Evolutionary conservation across 1,284 basidiomycete species (phyloP).

Genomic region (Xerocomus alliaceus): DNA sequence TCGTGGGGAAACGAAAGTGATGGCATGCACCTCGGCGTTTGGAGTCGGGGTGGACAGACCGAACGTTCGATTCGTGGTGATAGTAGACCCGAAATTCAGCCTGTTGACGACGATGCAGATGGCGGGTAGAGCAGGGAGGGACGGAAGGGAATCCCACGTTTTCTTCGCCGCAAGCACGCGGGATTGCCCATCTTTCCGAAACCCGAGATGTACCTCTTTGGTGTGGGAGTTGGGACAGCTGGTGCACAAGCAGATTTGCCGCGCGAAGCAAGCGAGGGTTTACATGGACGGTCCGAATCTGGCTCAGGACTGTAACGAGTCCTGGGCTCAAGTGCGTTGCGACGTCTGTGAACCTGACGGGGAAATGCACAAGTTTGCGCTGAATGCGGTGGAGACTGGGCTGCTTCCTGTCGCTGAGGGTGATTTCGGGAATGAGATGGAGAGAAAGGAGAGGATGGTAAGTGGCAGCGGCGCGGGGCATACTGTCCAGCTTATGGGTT

Average conservation of each 20-base stretch:
- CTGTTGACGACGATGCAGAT: background rate
- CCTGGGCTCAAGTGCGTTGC: background rate
- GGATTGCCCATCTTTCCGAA: background rate
- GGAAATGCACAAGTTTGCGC: background rate
- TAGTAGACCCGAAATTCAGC: background rate
- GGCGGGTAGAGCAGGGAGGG: slow-evolving; percentile 1
- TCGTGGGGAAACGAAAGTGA: background rate
- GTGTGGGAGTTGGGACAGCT: background rate
- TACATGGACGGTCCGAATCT: background rate
- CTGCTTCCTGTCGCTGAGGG: too few species aligned
- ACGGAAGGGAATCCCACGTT: background rate
- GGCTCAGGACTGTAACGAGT: background rate
- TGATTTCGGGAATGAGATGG: too few species aligned
- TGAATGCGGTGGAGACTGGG: too few species aligned
- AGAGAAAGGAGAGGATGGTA: too few species aligned
- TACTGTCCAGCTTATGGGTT: too few species aligned
- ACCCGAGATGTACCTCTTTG: background rate
- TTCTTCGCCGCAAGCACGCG: background rate
- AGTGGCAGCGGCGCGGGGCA: too few species aligned
- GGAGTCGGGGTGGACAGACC: background rate
- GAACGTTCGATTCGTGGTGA: background rate
- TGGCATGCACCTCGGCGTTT: background rate
- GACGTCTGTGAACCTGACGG: background rate
- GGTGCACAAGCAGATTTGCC: background rate
- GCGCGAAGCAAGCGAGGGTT: background rate